Evolutionary conservation across 2,329 filamentous ascomycete species (phyloP).

Genomic region (Decorospora gaudefroyi): DNA sequence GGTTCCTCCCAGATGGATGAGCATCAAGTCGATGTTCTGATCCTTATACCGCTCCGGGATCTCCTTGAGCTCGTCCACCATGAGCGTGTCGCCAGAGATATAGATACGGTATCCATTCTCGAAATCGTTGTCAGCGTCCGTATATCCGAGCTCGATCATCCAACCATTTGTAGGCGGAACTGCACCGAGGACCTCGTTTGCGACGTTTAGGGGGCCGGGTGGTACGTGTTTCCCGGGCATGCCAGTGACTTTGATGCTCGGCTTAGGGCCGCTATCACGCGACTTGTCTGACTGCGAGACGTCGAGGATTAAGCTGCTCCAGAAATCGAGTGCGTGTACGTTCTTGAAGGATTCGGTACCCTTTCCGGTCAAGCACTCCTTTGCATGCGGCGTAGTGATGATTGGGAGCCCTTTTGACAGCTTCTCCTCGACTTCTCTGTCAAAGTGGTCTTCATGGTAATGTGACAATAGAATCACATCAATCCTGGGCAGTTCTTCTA

Average conservation of each 20-base stretch:
- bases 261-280: conserved; percentile 25
- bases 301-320: conserved; percentile 57
- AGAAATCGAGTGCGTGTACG: conserved; percentile 62
- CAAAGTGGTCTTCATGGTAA: conserved; percentile 66
- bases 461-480: conserved; percentile 66
- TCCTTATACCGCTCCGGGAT: conserved; percentile 62
- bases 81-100: conserved; percentile 68
- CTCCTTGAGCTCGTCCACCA: conserved; percentile 64
- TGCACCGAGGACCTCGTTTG: conserved; percentile 56
- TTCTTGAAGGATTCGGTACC: conserved; percentile 58
- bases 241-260: conserved; percentile 61
- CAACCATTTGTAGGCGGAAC: conserved; percentile 70
- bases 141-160: conserved; percentile 66
- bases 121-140: conserved; percentile 37
- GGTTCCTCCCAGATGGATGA: conserved; percentile 68
- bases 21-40: conserved; percentile 66
- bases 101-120: conserved; percentile 63
- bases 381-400: conserved; percentile 66
- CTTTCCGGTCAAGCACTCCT: conserved; percentile 55
- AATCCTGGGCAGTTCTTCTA: conserved; percentile 63
- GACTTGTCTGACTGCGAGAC: conserved; percentile 35
- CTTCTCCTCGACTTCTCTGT: conserved; percentile 57
- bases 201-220: conserved; percentile 48
- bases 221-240: conserved; percentile 69
- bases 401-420: conserved; percentile 62